Conservation (phyloP, 129 eudicot genomes). For the Pittosporum tobira region DNA sequence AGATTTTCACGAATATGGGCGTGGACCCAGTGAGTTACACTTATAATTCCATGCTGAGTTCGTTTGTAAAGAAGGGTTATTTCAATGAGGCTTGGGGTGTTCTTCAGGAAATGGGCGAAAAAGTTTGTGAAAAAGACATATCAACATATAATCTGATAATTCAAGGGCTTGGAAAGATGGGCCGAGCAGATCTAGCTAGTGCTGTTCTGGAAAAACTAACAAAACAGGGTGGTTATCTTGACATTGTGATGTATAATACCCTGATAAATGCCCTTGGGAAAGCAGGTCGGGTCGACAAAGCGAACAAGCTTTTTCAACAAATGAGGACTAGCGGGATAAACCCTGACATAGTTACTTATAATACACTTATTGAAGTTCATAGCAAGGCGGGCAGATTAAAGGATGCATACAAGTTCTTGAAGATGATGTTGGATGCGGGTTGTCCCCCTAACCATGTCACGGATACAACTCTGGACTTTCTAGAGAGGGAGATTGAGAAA, state of each 20-base stretch:
- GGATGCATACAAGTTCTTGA: constrained; percentile 61
- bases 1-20: constrained; percentile 62
- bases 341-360: constrained; percentile 87
- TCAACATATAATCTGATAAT: constrained; percentile 77
- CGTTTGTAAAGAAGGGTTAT: constrained; percentile 91
- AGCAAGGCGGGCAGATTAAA: constrained; percentile 61
- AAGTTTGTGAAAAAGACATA: constrained; percentile 46
- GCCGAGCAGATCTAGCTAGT: constrained; percentile 70
- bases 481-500: constrained; percentile 59
- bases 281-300: constrained; percentile 75
- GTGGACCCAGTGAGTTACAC: constrained; percentile 62
- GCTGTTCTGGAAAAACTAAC: constrained; percentile 51
- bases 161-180: constrained; percentile 82
- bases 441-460: constrained; percentile 92
- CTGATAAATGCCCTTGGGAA: constrained; percentile 79
- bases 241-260: constrained; percentile 84
- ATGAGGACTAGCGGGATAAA: constrained; percentile 77
- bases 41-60: constrained; percentile 74
- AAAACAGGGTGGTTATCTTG: constrained; percentile 72
- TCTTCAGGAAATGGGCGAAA: constrained; percentile 61
- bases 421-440: constrained; percentile 88
- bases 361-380: constrained; percentile 80
- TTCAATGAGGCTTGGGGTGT: constrained; percentile 74
- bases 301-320: constrained; percentile 48
- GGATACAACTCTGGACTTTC: constrained; percentile 67